These are phyloP conservation scores for Peterozyma xylosa DNA, from an alignment of 805 yeast species.

Conservation along the genomic window DNA sequence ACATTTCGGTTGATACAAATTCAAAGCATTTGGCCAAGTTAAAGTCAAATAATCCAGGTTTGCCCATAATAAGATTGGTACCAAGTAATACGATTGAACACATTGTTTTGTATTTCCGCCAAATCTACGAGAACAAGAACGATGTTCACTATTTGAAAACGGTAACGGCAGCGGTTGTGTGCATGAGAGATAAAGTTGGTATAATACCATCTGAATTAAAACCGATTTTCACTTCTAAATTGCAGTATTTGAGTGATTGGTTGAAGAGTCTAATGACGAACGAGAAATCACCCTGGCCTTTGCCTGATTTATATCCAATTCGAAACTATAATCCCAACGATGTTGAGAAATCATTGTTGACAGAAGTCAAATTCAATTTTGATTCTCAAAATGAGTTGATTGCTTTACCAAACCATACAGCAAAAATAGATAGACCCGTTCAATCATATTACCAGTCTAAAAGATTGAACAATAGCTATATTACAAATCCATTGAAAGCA, in stretches of 20 bases:
- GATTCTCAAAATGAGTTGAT: slow-evolving; percentile 32
- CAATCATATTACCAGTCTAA: slow-evolving; percentile 48
- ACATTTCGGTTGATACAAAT: slow-evolving; percentile 19
- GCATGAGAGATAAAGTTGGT: slow-evolving; percentile 76
- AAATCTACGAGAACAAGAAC: slow-evolving; percentile 21
- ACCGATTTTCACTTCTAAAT: slow-evolving; percentile 63
- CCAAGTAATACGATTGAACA: slow-evolving; percentile 84
- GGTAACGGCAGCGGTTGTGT: slow-evolving; percentile 76
- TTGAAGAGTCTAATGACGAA: slow-evolving; percentile 22
- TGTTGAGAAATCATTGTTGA: slow-evolving; percentile 69
- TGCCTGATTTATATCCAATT: slow-evolving; percentile 65
- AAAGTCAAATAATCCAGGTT: slow-evolving; percentile 9
- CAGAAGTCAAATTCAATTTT: slow-evolving; percentile 64
- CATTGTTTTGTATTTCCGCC: slow-evolving; percentile 45
- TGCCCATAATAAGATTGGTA: slow-evolving; percentile 53
- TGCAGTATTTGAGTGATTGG: slow-evolving; percentile 58
- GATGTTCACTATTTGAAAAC: slow-evolving; percentile 47
- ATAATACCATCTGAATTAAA: slow-evolving; percentile 70
- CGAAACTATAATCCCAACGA: slow-evolving; percentile 61
- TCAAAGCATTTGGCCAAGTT: slow-evolving; percentile 6
- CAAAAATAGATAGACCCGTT: slow-evolving; percentile 16
- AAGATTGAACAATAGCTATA: slow-evolving; percentile 58
- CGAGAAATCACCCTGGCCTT: slow-evolving; percentile 51
- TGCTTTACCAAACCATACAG: slow-evolving; percentile 15
- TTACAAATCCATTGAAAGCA: slow-evolving; percentile 54